Conservation (phyloP, 257 asterid genomes). For the Ilex asprella region DNA sequence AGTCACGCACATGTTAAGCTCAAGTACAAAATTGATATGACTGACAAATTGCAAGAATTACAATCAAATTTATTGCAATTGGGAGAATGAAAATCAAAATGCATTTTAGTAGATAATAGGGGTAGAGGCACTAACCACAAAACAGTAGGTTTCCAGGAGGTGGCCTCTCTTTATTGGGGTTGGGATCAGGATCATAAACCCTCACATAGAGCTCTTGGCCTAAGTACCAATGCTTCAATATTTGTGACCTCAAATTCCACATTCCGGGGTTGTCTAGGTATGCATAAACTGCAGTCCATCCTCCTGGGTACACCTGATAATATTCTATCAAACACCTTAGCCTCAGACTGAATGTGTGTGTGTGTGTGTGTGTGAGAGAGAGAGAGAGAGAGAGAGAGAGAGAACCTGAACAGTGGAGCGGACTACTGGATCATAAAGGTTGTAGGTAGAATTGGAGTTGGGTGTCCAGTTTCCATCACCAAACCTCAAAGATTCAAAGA, state of each 20-base stretch:
- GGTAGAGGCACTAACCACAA: slow-evolving; percentile 40
- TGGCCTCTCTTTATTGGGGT: slow-evolving; percentile 43
- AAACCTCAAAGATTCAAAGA: slow-evolving; percentile 16
- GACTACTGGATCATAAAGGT: slow-evolving; percentile 44
- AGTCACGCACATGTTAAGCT: too few relatives aligned
- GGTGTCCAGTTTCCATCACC: slow-evolving; percentile 55
- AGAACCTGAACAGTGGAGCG: slow-evolving; percentile 60
- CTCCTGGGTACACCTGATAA: slow-evolving; percentile 51
- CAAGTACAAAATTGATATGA: too few relatives aligned
- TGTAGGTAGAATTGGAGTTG: slow-evolving; percentile 24
- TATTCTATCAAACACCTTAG: not conserved
- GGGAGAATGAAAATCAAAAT: not conserved
- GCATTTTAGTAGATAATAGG: not conserved
- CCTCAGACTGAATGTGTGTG: too few relatives aligned
- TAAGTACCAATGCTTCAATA: slow-evolving; percentile 41
- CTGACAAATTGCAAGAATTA: not conserved
- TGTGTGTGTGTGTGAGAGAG: not conserved
- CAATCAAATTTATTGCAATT: not conserved
- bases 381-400: not conserved
- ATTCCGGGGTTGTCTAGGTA: slow-evolving; percentile 76
- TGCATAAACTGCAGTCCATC: slow-evolving; percentile 67
- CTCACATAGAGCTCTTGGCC: slow-evolving; percentile 79
- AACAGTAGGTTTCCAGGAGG: slow-evolving; percentile 46
- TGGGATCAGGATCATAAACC: slow-evolving; percentile 52
- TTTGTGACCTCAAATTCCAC: slow-evolving; percentile 82